Evolutionary conservation across 768 basidiomycete species (phyloP), one percentile per base, ranked within the genome.

Genomic region (Leccinum pellstonianum): DNA sequence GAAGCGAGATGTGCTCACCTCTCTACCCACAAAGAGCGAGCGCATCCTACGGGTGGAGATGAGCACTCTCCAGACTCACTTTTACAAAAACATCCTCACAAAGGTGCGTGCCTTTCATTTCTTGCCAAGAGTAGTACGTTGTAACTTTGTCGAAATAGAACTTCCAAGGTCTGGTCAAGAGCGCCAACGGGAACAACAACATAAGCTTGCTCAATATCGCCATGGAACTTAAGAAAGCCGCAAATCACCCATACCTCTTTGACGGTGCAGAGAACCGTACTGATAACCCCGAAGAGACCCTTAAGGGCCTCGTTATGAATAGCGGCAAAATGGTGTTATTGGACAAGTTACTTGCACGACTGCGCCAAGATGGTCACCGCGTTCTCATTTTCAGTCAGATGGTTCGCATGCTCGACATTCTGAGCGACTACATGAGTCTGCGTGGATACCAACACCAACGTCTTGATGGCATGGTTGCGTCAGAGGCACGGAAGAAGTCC

Each of bases 371-470:
- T 71, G 91, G 92, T 3, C 97, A 98, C 69, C 91, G 97, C 53
- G 97, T 99, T 27, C 83, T 99, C 66, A 98, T 99, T 67, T 99
- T 99, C 81, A 97, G 95, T 68, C 94, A 98, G 76, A 99, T 99
- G 97, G 95, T 98, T 60, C 87, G 97, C 60, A 93, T 98, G 86
- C 82, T 99, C 49, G 97, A 99, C 76, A 98, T 99, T 72, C 85
- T 99, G 68, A 95, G 92, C 64, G 97, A 99, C 75, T 98, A 98
- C 76, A 94, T 98, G 88, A 77, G 78, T 43, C 78, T 95, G 57
- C 83, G 97, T 52, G 91, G 91, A 41, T 98, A 96, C 68, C 85
- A 86, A 62, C 91, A 95, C 76, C 97, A 98, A 73, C 88, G 97
- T 12, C 80, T 99, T 38, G 97, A 99, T 70, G 97, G 96, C 70